phyloP scores from a whole-genome alignment of 352 stramenopile genomes.

The Blastocystis sp. region DNA sequence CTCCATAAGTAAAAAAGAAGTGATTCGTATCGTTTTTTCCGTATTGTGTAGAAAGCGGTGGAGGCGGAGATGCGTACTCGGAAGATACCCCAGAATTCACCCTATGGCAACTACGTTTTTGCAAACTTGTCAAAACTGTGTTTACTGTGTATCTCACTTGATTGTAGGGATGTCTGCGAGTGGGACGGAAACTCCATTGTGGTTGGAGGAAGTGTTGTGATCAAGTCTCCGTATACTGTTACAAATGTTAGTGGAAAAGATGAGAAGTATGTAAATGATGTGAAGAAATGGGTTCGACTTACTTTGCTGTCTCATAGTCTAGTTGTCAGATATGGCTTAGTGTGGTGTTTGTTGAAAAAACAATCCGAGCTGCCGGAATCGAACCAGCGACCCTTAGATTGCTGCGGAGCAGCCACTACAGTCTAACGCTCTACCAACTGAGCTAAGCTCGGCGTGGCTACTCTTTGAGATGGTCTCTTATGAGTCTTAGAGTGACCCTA shows the following conservation, averaged over 20 bases:
- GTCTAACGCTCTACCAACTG: constrained; percentile 47
- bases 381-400: constrained; percentile 32
- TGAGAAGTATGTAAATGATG: constrained; percentile 37
- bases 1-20: neutral
- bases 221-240: neutral
- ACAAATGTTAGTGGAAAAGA: neutral
- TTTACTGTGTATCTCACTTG: neutral
- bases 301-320: neutral
- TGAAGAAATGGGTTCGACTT: neutral
- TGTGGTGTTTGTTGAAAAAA: neutral
- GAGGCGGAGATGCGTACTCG: neutral
- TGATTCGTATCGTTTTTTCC: neutral
- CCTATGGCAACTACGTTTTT: constrained; percentile 55
- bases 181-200: constrained; percentile 1
- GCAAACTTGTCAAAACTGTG: constrained; percentile 39
- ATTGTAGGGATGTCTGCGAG: constrained; percentile 7
- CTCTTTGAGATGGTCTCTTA: neutral
- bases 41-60: neutral
- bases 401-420: constrained; percentile 41
- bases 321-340: constrained; percentile 12
- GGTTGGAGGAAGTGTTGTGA: neutral
- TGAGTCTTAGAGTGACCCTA: too few species aligned
- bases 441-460: neutral
- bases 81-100: neutral
- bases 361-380: constrained; percentile 12